Evolutionary conservation across 2,329 filamentous ascomycete genomes (phyloP).

Genomic region (Achaetomium macrosporum): DNA sequence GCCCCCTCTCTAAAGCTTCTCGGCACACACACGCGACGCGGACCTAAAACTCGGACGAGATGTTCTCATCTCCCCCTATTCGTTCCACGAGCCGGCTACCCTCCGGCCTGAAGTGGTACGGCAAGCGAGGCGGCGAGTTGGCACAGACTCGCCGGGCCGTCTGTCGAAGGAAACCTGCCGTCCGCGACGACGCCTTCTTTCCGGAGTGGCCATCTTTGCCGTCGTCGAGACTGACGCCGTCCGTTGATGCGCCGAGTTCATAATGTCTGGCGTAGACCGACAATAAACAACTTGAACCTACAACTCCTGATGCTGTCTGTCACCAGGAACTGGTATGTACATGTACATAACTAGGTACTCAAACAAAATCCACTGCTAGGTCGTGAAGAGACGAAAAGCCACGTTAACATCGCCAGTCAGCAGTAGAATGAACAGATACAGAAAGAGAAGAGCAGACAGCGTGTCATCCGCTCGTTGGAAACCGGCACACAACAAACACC

Average conservation of each 20-base stretch:
- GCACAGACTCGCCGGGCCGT: slow-evolving; percentile 16
- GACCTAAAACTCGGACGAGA: neutral
- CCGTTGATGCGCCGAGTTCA: slow-evolving; percentile 12
- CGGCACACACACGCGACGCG: neutral
- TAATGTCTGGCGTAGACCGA: neutral
- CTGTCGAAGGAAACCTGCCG: slow-evolving; percentile 10
- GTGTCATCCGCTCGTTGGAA: too few relatives aligned
- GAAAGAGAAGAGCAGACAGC: too few relatives aligned
- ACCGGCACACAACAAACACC: too few relatives aligned
- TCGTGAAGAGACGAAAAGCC: too few relatives aligned
- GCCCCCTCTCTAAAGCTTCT: neutral
- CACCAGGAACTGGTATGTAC: too few relatives aligned
- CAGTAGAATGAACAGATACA: too few relatives aligned
- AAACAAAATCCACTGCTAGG: too few relatives aligned
- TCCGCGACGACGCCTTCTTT: slow-evolving; percentile 7
- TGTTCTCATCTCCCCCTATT: slow-evolving; percentile 18
- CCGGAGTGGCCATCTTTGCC: slow-evolving; percentile 10
- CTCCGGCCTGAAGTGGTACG: slow-evolving; percentile 18
- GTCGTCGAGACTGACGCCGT: slow-evolving; percentile 11
- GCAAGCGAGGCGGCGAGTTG: slow-evolving; percentile 18
- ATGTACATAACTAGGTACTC: too few relatives aligned
- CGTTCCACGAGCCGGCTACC: slow-evolving; percentile 21
- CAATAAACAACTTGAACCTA: too few relatives aligned
- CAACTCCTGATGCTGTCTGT: too few relatives aligned
- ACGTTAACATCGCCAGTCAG: too few relatives aligned